These are phyloP conservation scores for Metschnikowia santaceciliae DNA, from an alignment of 805 yeast genomes.

Conservation along the genomic window DNA sequence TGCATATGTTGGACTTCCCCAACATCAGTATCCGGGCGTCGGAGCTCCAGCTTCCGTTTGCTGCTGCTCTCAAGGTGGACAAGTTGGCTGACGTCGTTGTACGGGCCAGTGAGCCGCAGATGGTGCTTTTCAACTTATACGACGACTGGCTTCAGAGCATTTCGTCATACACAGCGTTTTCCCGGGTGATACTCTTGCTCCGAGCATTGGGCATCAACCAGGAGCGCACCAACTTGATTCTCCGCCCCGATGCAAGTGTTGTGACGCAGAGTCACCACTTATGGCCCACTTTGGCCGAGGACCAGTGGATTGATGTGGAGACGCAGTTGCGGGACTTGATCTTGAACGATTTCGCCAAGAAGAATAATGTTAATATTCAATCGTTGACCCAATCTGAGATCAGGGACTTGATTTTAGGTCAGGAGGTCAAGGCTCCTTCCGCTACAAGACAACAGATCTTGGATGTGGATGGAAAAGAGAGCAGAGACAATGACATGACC, in stretches of 20 bases:
- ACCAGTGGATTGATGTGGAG: constrained; percentile 91
- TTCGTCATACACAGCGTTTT: constrained; percentile 90
- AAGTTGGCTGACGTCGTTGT: constrained; percentile 74
- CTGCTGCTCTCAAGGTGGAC: constrained; percentile 76
- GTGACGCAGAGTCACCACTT: constrained; percentile 73
- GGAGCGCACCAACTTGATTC: constrained; percentile 69
- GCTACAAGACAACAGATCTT: constrained; percentile 80
- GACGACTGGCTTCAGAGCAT: constrained; percentile 86
- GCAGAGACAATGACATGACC: constrained; percentile 26
- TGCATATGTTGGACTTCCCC: constrained; percentile 95
- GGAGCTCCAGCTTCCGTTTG: constrained; percentile 86
- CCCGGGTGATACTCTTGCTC: constrained; percentile 76
- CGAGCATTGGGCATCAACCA: constrained; percentile 76
- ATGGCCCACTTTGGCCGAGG: constrained; percentile 89
- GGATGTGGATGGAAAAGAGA: constrained; percentile 54
- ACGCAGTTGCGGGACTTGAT: constrained; percentile 84
- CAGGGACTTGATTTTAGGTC: constrained; percentile 90
- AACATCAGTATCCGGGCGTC: constrained; percentile 85
- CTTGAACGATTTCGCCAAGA: constrained; percentile 76
- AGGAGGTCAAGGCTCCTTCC: constrained; percentile 88
- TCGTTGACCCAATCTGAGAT: constrained; percentile 91
- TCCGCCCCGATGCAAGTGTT: constrained; percentile 70
- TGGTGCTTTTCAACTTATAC: constrained; percentile 85
- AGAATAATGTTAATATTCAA: constrained; percentile 79
- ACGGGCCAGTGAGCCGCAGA: constrained; percentile 87